Percentiles rank a stretch among this genome's conserved stretches.
These are phyloP conservation scores for Trichoderma asperelloides DNA, from an alignment of 495 filamentous ascomycete species.

Conservation along the genomic window DNA sequence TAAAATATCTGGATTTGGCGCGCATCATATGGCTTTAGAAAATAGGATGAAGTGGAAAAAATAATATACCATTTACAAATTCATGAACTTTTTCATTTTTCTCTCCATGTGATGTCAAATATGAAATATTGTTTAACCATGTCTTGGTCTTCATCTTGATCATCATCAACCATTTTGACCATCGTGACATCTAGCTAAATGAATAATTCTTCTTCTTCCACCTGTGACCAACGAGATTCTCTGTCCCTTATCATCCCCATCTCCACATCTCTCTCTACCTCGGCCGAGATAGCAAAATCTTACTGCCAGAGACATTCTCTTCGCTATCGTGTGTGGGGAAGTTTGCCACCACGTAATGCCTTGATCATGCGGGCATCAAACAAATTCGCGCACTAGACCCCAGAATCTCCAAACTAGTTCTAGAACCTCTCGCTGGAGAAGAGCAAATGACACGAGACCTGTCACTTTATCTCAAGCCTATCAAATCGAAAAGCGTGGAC, in stretches of 20 bases:
- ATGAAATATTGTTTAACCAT: too few species aligned
- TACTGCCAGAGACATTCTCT: background rate
- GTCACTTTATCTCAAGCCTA: too few species aligned
- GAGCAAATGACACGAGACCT: background rate
- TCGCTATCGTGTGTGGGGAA: background rate
- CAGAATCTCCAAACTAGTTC: background rate
- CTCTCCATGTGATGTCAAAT: too few species aligned
- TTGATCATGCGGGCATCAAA: background rate
- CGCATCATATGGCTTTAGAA: background rate
- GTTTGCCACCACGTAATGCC: background rate
- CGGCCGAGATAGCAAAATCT: background rate
- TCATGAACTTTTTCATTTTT: background rate
- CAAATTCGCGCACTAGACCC: constrained; percentile 1
- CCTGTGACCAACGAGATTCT: too few species aligned
- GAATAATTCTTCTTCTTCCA: too few species aligned
- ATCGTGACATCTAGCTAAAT: too few species aligned
- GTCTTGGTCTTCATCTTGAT: too few species aligned
- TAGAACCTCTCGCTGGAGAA: background rate
- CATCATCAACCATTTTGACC: too few species aligned
- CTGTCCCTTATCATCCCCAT: too few species aligned
- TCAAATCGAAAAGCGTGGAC: background rate
- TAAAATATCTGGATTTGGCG: background rate
- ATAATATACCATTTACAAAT: background rate
- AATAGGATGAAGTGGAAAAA: background rate
- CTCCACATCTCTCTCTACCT: background rate